These are phyloP conservation scores for Populus nigra DNA, from an alignment of 345 rosid genomes.

Conservation along the genomic window DNA sequence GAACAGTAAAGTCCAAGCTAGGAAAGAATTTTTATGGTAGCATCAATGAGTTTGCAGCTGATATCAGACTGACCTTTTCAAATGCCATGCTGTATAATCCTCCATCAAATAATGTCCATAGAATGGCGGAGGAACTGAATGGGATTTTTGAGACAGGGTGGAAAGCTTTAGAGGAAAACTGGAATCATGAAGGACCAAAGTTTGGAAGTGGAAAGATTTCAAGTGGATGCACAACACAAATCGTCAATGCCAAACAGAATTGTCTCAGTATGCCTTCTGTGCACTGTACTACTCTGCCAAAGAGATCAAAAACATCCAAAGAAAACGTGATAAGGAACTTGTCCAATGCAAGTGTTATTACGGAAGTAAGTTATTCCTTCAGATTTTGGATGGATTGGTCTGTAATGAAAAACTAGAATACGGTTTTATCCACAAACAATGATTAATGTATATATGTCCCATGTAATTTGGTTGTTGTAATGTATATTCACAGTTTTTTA, in stretches of 20 bases:
- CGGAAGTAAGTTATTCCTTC: constrained; percentile 33
- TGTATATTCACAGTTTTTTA: background rate
- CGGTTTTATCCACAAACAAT: background rate
- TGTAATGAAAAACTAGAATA: background rate
- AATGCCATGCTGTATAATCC: constrained; percentile 91
- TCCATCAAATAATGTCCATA: constrained; percentile 49
- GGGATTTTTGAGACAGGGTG: constrained; percentile 57
- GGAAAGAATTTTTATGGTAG: constrained; percentile 42
- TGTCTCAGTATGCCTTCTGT: constrained; percentile 37
- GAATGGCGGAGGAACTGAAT: constrained; percentile 44
- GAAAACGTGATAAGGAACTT: constrained; percentile 25
- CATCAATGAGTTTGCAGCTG: constrained; percentile 69
- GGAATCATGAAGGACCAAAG: constrained; percentile 19
- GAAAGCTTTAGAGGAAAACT: constrained; percentile 56
- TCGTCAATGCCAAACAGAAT: constrained; percentile 27
- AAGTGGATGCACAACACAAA: constrained; percentile 30
- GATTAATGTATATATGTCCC: background rate
- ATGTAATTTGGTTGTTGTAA: background rate
- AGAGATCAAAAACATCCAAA: constrained; percentile 30
- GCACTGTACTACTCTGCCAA: constrained; percentile 22
- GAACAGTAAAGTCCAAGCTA: constrained; percentile 63
- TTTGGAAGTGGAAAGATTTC: constrained; percentile 21
- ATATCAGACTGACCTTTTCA: constrained; percentile 68
- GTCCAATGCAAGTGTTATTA: constrained; percentile 19
- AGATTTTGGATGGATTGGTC: background rate